Percentiles rank a stretch among this genome's conserved stretches.
These are phyloP conservation scores for Allium cepa DNA, from an alignment of 106 monocot species.

Conservation along the genomic window DNA sequence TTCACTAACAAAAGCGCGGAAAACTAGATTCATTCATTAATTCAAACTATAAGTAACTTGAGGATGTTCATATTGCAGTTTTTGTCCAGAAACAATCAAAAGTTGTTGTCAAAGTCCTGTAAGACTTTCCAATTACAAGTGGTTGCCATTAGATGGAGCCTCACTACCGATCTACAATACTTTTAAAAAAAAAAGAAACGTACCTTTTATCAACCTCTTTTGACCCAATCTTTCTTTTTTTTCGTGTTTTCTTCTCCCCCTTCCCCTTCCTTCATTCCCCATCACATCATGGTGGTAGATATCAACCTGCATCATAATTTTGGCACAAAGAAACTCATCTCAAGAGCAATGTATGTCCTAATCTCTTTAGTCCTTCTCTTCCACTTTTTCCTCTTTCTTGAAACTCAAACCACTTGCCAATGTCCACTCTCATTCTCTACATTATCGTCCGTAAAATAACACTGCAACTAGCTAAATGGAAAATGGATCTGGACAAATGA, in stretches of 20 bases:
- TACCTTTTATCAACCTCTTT: background rate
- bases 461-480: slow-evolving; percentile 45
- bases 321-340: slow-evolving; percentile 18
- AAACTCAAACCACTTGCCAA: background rate
- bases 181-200: no score
- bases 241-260: background rate
- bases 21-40: no score
- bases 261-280: background rate
- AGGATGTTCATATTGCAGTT: no score
- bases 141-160: no score
- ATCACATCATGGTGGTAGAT: background rate
- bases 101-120: no score
- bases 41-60: no score
- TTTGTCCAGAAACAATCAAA: no score
- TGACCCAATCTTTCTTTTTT: background rate
- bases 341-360: slow-evolving; percentile 24
- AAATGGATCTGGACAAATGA: slow-evolving; percentile 19
- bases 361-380: slow-evolving; percentile 34
- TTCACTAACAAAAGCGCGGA: no score
- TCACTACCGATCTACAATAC: no score
- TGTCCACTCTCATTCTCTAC: background rate
- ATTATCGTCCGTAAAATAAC: background rate
- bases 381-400: slow-evolving; percentile 23
- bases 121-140: no score
- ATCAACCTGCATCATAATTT: background rate